phyloP scores from a whole-genome alignment of 176 grass and related monocot genomes.

The maize (Zea mays) region DNA sequence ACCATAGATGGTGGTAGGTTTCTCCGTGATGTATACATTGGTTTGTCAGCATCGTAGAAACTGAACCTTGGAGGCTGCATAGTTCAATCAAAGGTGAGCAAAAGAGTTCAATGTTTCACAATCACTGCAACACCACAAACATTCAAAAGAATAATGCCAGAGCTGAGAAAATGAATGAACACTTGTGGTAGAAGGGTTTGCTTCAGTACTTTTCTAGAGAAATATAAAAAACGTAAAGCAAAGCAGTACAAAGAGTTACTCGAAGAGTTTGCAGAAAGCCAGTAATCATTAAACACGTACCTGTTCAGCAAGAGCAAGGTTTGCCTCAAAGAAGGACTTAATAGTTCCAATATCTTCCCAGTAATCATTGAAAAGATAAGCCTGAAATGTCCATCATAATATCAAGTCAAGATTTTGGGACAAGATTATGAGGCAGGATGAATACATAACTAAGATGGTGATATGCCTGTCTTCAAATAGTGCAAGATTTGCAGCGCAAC shows the following conservation, averaged over 20 bases:
- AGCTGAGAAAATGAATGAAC: slow-evolving; percentile 4
- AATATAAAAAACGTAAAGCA: not conserved
- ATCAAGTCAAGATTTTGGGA: not conserved
- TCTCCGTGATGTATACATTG: slow-evolving; percentile 84
- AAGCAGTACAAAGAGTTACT: not conserved
- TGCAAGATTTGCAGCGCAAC: not conserved
- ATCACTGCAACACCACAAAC: not conserved
- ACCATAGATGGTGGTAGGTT: slow-evolving; percentile 86
- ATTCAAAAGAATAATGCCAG: slow-evolving; percentile 3
- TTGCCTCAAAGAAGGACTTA: slow-evolving; percentile 92
- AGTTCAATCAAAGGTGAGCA: slow-evolving; percentile 25
- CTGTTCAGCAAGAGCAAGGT: slow-evolving; percentile 79
- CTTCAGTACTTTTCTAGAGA: not conserved
- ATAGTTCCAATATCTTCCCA: slow-evolving; percentile 97
- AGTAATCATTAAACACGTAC: slow-evolving; percentile 41
- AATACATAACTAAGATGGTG: slow-evolving; percentile 11
- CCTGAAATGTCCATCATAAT: slow-evolving; percentile 46
- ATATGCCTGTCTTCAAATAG: not conserved
- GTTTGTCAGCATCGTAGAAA: slow-evolving; percentile 81
- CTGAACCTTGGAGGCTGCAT: slow-evolving; percentile 82
- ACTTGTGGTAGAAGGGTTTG: not conserved
- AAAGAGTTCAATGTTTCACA: not conserved
- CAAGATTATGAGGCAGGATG: not conserved
- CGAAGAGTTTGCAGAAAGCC: slow-evolving; percentile 7
- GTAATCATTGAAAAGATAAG: slow-evolving; percentile 94